A percentile compares a stretch with the other conserved stretches of the same genome.
These are phyloP conservation scores for Debaryomyces sp. DNA, from an alignment of 1,139 yeast genomes.

Conservation along the genomic window DNA sequence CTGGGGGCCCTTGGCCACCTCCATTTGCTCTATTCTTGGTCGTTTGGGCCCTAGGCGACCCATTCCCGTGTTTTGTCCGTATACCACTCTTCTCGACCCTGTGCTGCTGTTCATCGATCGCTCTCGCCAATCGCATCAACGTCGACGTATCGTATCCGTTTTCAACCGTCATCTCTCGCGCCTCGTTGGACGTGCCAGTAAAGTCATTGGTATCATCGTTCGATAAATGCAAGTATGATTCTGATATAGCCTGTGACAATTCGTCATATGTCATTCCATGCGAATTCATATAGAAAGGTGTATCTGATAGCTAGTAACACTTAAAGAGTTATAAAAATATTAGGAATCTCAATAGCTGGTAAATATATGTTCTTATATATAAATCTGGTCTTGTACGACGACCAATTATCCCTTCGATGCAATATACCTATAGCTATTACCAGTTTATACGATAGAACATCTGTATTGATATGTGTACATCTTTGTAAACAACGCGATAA, in stretches of 20 bases:
- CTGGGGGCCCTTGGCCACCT: background rate
- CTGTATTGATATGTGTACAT: background rate
- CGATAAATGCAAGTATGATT: conserved; percentile 33
- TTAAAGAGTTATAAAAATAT: background rate
- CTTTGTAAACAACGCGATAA: conserved; percentile 22
- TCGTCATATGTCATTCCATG: conserved; percentile 18
- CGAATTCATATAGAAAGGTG: conserved; percentile 8
- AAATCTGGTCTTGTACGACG: background rate
- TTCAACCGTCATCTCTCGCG: conserved; percentile 10
- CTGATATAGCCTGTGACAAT: conserved; percentile 28
- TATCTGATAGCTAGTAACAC: conserved; percentile 5
- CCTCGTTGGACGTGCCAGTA: conserved; percentile 15
- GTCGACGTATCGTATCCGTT: conserved; percentile 16
- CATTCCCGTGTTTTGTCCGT: background rate
- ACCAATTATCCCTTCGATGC: background rate
- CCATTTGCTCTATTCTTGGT: background rate
- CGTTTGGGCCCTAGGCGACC: background rate
- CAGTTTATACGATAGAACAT: background rate
- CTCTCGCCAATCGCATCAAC: conserved; percentile 22
- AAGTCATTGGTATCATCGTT: conserved; percentile 21
- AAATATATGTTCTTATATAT: background rate
- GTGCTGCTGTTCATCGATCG: conserved; percentile 17
- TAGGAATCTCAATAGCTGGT: conserved; percentile 7
- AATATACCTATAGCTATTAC: conserved; percentile 1
- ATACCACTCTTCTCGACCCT: background rate